These are phyloP conservation scores for Wolfiporia cocos DNA, from an alignment of 1,284 basidiomycete genomes.

Conservation along the genomic window DNA sequence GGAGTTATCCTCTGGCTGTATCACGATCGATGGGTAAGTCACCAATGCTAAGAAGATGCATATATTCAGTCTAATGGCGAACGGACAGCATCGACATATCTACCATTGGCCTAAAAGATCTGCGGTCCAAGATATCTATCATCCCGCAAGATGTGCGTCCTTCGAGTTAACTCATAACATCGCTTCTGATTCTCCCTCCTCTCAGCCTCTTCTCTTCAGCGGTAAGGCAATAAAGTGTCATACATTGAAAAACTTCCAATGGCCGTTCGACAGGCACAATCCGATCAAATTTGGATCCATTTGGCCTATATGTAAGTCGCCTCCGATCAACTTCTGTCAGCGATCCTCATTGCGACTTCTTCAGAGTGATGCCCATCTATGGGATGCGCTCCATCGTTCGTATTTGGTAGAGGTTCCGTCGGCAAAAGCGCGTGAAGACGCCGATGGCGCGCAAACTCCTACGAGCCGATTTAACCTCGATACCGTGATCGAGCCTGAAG, in stretches of 20 bases:
- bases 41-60: neutral
- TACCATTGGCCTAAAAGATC: constrained; percentile 57
- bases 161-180: neutral
- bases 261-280: constrained; percentile 20
- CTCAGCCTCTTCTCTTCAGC: constrained; percentile 19
- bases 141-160: constrained; percentile 77
- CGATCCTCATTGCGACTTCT: no score
- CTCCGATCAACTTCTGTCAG: neutral
- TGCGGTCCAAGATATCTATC: constrained; percentile 68
- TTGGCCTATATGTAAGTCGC: constrained; percentile 19
- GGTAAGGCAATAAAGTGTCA: constrained; percentile 7
- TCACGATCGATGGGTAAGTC: constrained; percentile 48
- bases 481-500: constrained; percentile 80
- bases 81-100: constrained; percentile 50
- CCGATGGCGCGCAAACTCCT: constrained; percentile 20
- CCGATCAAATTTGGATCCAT: constrained; percentile 20
- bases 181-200: no score
- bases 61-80: neutral
- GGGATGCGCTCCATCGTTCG: constrained; percentile 78
- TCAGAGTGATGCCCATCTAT: constrained; percentile 69
- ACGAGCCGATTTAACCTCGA: constrained; percentile 58
- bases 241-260: no score
- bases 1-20: constrained; percentile 60
- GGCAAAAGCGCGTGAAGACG: constrained; percentile 11
- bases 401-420: constrained; percentile 54